Evolutionary conservation across 2,329 filamentous ascomycete genomes (phyloP).

Genomic region (Pyrenophora seminiperda): DNA sequence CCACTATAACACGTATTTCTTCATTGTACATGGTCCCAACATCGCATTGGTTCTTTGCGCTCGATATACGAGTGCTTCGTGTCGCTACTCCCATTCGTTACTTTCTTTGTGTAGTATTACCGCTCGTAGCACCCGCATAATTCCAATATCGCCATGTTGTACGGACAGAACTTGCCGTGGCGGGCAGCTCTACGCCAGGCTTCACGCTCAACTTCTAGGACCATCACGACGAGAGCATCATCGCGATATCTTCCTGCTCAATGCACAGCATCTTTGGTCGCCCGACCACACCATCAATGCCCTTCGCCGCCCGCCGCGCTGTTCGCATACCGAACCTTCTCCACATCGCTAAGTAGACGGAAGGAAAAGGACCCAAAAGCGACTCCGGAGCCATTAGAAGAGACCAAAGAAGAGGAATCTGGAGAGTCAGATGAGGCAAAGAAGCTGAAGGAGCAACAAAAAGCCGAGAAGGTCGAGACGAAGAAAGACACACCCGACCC

Average conservation of each 20-base stretch:
- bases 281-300: constrained; percentile 28
- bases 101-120: constrained; percentile 12
- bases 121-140: constrained; percentile 11
- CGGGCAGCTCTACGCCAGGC: constrained; percentile 63
- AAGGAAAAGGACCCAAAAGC: constrained; percentile 62
- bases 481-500: constrained; percentile 59
- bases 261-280: constrained; percentile 36
- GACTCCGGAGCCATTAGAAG: constrained; percentile 53
- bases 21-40: constrained; percentile 17
- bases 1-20: constrained; percentile 14
- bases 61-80: constrained; percentile 11
- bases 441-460: constrained; percentile 51
- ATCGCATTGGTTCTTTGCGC: constrained; percentile 7
- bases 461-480: constrained; percentile 46
- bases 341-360: constrained; percentile 53
- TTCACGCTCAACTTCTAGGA: constrained; percentile 49
- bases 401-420: constrained; percentile 47
- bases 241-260: constrained; percentile 38
- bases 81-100: background rate
- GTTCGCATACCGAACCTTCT: constrained; percentile 45
- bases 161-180: constrained; percentile 69
- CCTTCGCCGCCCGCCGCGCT: constrained; percentile 40
- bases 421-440: constrained; percentile 51
- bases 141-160: constrained; percentile 58
- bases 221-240: constrained; percentile 34